These are phyloP conservation scores for Plantago coronopus DNA, from an alignment of 305 asterid species.

Conservation along the genomic window DNA sequence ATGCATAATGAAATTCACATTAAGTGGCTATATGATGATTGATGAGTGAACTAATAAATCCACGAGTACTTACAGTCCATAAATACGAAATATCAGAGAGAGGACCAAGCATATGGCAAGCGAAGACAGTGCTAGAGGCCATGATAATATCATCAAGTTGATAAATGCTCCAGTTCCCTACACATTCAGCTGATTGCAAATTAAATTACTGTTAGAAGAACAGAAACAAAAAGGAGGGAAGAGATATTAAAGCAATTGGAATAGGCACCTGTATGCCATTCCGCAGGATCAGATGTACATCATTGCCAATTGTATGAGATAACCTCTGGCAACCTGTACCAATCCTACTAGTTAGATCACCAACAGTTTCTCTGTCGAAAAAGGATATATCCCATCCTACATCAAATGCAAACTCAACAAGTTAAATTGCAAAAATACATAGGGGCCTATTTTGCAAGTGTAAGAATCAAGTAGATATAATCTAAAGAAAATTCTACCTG, in stretches of 20 bases:
- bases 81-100: conserved; percentile 49
- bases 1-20: conserved; percentile 1
- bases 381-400: conserved; percentile 72
- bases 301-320: conserved; percentile 44
- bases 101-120: conserved; percentile 44
- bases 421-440: conserved; percentile 19
- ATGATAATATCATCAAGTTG: conserved; percentile 50
- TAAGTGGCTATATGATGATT: conserved; percentile 6
- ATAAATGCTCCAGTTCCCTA: conserved; percentile 67
- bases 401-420: conserved; percentile 24
- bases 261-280: conserved; percentile 48
- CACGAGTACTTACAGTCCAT: conserved; percentile 48
- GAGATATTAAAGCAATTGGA: conserved; percentile 15
- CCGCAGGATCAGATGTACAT: conserved; percentile 51
- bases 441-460: conserved; percentile 7
- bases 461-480: conserved; percentile 15
- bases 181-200: conserved; percentile 17
- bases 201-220: not conserved
- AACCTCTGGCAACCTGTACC: conserved; percentile 58
- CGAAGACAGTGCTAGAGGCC: conserved; percentile 62
- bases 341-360: conserved; percentile 64
- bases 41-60: conserved; percentile 4
- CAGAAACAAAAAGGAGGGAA: conserved; percentile 5
- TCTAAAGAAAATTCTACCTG: conserved; percentile 40
- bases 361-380: conserved; percentile 58